These are phyloP conservation scores for Rhodotorula sp. DNA, from an alignment of 1,284 basidiomycete genomes.

Conservation along the genomic window DNA sequence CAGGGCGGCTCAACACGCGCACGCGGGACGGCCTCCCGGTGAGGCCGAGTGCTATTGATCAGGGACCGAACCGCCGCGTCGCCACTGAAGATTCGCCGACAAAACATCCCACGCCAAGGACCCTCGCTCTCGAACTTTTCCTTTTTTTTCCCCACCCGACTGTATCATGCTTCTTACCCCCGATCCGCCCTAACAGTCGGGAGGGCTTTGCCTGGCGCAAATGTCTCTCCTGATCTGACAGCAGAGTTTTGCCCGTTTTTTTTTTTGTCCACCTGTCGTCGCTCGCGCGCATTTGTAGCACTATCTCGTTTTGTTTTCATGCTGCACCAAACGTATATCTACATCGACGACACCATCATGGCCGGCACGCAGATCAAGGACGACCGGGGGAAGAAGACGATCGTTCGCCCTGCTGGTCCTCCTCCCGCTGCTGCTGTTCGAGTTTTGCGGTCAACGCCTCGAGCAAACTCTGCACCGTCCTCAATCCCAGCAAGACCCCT, in stretches of 20 bases:
- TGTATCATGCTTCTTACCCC: too few species aligned
- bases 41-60: too few species aligned
- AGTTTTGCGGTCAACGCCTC: slow-evolving; percentile 53
- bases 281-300: not conserved
- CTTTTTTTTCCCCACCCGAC: too few species aligned
- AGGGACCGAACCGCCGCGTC: too few species aligned
- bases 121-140: not conserved
- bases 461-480: slow-evolving; percentile 63
- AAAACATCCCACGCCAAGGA: too few species aligned
- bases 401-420: too few species aligned
- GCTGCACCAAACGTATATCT: not conserved
- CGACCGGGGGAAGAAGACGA: too few species aligned
- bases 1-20: too few species aligned
- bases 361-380: too few species aligned
- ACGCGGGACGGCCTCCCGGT: too few species aligned
- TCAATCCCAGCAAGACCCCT: slow-evolving; percentile 70
- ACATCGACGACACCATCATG: not conserved
- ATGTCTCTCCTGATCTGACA: not conserved
- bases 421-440: not conserved
- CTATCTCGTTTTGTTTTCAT: not conserved
- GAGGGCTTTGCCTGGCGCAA: not conserved
- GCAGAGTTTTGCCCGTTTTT: too few species aligned
- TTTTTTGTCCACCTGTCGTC: not conserved
- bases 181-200: not conserved
- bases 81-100: too few species aligned